phyloP scores from a whole-genome alignment of 75 land plant genomes.

The Selaginella tamariscina region DNA sequence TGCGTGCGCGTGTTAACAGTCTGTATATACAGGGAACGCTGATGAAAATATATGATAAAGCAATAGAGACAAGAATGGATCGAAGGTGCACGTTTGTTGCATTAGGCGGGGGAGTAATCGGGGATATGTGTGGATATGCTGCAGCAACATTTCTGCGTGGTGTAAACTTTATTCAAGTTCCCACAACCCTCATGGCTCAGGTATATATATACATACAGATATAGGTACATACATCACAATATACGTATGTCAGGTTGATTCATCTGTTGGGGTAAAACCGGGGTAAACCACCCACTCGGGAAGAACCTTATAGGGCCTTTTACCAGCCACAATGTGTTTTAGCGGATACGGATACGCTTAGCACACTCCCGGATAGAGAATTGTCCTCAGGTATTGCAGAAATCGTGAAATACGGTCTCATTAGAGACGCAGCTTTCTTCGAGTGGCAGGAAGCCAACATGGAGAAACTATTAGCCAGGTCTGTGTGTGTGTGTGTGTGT shows the following conservation, averaged over 20 bases:
- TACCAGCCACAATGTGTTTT: constrained; percentile 95
- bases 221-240: constrained; percentile 6
- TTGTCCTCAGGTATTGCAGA: constrained; percentile 90
- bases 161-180: constrained; percentile 94
- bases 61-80: constrained; percentile 79
- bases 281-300: constrained; percentile 80
- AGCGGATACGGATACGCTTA: constrained; percentile 77
- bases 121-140: constrained; percentile 99
- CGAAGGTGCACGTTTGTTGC: constrained; percentile 86
- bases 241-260: constrained; percentile 62
- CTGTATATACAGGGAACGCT: constrained; percentile 42
- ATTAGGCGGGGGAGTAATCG: constrained; percentile 95
- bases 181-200: constrained; percentile 96
- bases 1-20: neutral
- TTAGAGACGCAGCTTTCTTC: constrained; percentile 83
- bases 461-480: constrained; percentile 59
- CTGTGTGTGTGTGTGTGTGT: neutral
- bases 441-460: constrained; percentile 96
- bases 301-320: constrained; percentile 93
- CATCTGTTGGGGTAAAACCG: constrained; percentile 99
- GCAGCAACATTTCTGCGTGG: constrained; percentile 91
- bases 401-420: constrained; percentile 85
- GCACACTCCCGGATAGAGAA: constrained; percentile 80
- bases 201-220: constrained; percentile 18
- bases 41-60: constrained; percentile 92